Evolutionary conservation across 345 rosid genomes (phyloP), one percentile per base, ranked within the genome.

Genomic region (Litchi chinensis): DNA sequence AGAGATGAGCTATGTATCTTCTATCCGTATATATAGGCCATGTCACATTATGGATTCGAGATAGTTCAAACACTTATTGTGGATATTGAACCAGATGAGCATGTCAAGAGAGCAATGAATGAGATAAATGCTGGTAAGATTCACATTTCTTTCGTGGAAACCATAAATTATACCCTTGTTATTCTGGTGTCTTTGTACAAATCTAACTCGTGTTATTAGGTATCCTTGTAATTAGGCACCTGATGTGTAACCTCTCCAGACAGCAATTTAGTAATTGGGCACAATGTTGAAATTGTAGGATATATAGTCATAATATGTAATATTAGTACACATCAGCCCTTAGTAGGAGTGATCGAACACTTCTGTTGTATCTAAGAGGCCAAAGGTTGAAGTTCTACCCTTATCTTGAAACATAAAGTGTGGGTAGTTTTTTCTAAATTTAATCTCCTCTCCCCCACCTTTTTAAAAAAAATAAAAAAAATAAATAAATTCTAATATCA

Each of bases 21-120:
- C 18, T 13, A 4, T 82, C 40, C 77, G 57, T 68, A 64, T 79
- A 16, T 70, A 43, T 74, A 91, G 95, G 93, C 97, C 79, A 90
- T 89, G 97, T 88, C 96, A 0, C 94, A 89, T 83, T 92, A 92
- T 71, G 94, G 94, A 0, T 92, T 74, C 48, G 91, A 92, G 92
- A 92, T 92, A 37, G 95, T 92, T 74, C 94, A 92, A 85, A 90
- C 96, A 59, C 90, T 92, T 15, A 92, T 92, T 19, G 93, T 91
- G 67, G 95, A 91, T 76, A 87, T 90, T 0, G 93, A 92, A 85
- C 96, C 96, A 66, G 93, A 90, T 83, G 94, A 83, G 40, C 93
- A 85, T 16, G 94, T 92, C 46, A 90, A 92, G 91, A 80, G 91
- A 46, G 94, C 96, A 59, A 92, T 92, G 94, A 92, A 92, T 79